phyloP scores from a whole-genome alignment of 2,329 filamentous ascomycete species.

The Aphanocladium album region DNA sequence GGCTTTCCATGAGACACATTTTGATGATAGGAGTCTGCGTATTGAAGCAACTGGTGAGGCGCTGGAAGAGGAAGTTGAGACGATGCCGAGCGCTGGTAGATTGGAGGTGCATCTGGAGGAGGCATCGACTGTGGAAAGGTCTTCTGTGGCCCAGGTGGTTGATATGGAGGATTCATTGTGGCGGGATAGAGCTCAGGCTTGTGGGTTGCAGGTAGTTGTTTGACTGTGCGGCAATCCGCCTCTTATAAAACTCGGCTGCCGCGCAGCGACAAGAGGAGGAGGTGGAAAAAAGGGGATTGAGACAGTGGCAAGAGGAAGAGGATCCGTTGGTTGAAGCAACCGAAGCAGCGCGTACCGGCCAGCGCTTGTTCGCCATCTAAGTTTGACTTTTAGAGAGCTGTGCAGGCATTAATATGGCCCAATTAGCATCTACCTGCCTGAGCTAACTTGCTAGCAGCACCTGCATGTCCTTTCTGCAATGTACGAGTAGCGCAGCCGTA shows the following conservation, averaged over 20 bases:
- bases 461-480: background rate
- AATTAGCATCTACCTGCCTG: background rate
- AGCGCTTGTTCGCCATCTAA: slow-evolving; percentile 1
- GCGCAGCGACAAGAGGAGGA: background rate
- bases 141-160: slow-evolving; percentile 3
- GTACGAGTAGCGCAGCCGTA: background rate
- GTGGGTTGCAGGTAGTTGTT: background rate
- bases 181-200: background rate
- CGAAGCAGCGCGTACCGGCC: background rate
- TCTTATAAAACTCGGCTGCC: background rate
- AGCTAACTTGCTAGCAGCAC: background rate
- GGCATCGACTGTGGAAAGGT: background rate
- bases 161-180: slow-evolving; percentile 10
- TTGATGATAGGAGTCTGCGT: slow-evolving; percentile 6
- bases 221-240: background rate
- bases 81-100: slow-evolving; percentile 1
- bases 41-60: slow-evolving; percentile 6
- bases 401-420: background rate
- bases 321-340: slow-evolving; percentile 8
- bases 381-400: background rate
- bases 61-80: slow-evolving; percentile 5
- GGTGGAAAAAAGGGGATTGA: background rate
- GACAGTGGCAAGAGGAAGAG: slow-evolving; percentile 1
- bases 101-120: background rate
- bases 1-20: background rate